A percentile compares a stretch with the other conserved stretches of the same genome.
These are phyloP conservation scores for Ophiostoma quercus DNA, from an alignment of 2,329 filamentous ascomycete genomes.

Conservation along the genomic window DNA sequence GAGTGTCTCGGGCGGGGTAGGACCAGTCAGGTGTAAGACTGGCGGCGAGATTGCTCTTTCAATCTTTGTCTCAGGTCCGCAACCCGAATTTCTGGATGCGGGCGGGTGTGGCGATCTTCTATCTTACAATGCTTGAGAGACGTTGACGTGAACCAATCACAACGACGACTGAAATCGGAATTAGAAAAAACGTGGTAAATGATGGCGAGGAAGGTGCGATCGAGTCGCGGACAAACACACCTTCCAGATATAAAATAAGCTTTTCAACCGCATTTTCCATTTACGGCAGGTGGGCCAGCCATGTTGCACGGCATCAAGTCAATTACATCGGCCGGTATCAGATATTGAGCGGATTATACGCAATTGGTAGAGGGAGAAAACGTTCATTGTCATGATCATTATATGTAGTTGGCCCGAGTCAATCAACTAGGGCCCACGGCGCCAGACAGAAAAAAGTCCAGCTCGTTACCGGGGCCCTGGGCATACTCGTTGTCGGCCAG, in stretches of 20 bases:
- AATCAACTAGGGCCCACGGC: neutral
- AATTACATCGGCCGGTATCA: neutral
- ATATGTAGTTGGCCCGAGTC: neutral
- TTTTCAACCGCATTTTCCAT: neutral
- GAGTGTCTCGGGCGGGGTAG: neutral
- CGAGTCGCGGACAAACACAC: neutral
- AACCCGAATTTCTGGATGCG: neutral
- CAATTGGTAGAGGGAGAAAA: too few species aligned
- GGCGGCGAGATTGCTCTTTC: neutral
- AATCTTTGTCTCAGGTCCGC: neutral
- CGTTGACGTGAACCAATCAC: neutral
- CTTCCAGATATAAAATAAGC: neutral
- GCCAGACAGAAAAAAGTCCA: slow-evolving; percentile 67
- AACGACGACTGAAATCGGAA: neutral
- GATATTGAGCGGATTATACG: too few species aligned
- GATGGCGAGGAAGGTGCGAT: neutral
- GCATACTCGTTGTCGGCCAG: slow-evolving; percentile 73
- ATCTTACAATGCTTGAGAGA: neutral
- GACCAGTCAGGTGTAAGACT: too few species aligned
- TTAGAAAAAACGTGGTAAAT: neutral
- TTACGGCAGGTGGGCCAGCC: neutral
- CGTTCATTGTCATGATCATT: neutral
- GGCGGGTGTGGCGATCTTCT: neutral
- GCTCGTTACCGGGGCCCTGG: slow-evolving; percentile 62
- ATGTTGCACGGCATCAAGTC: neutral